Conservation (phyloP, 1,139 yeast genomes). For the Saccharomyces hybrid region DNA sequence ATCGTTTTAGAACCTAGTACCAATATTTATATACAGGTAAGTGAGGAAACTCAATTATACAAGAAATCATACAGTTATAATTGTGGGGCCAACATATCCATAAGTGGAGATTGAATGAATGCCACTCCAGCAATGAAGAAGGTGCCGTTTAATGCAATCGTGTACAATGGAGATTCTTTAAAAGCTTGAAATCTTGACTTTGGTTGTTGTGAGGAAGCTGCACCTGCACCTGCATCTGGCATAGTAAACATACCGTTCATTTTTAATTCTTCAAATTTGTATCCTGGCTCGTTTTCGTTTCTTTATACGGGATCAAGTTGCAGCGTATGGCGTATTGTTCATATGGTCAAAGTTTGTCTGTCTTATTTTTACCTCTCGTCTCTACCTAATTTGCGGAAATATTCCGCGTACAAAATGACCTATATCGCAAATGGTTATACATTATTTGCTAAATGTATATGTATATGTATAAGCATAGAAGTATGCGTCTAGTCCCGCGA, state of each 20-base stretch:
- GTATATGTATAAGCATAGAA: background rate
- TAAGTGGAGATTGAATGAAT: conserved; percentile 67
- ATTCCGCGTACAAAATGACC: background rate
- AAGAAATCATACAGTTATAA: conserved; percentile 33
- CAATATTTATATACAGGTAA: conserved; percentile 2
- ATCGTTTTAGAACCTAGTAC: background rate
- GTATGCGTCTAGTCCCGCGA: background rate
- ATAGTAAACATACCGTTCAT: conserved; percentile 24
- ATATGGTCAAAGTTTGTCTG: background rate
- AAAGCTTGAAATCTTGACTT: conserved; percentile 44
- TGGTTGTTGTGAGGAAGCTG: conserved; percentile 26
- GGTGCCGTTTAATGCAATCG: conserved; percentile 54
- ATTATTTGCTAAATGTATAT: background rate
- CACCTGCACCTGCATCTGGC: conserved; percentile 24
- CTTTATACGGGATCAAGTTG: background rate
- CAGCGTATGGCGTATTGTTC: background rate
- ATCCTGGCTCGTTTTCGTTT: background rate
- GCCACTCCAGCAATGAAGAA: conserved; percentile 67
- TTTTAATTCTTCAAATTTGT: background rate
- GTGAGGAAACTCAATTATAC: background rate
- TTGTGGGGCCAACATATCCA: conserved; percentile 79
- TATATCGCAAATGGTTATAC: background rate
- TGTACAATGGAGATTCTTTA: conserved; percentile 55
- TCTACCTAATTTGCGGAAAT: background rate
- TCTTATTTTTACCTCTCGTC: background rate